Percentiles rank a stretch among this genome's conserved stretches.
Evolutionary conservation across 164 flowering plant species (phyloP).

Genomic region (Magnolia sinica): DNA sequence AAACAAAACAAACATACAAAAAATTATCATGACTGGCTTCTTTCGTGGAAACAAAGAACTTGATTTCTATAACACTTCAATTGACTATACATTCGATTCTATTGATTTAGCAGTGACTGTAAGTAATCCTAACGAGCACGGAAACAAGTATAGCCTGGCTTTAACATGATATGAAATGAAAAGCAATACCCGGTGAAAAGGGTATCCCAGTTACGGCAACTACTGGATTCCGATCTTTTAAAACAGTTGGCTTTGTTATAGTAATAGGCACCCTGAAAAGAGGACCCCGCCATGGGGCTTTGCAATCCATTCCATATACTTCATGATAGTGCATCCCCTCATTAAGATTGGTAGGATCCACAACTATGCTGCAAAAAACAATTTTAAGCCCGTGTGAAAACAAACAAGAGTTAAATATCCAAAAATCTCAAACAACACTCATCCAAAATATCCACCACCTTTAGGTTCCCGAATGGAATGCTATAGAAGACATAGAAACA

Average conservation of each 20-base stretch:
- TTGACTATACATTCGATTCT: not conserved
- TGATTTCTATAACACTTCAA: not conserved
- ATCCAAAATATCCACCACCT: not conserved
- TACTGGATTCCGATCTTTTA: slow-evolving; percentile 49
- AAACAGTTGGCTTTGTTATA: slow-evolving; percentile 65
- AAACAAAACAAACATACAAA: not conserved
- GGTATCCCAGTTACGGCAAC: slow-evolving; percentile 55
- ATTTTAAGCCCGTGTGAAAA: not conserved
- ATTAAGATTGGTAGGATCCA: slow-evolving; percentile 76
- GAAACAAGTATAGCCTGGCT: not conserved
- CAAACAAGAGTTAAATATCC: not conserved
- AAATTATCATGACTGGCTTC: not conserved
- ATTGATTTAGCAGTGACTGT: not conserved
- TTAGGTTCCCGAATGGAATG: not conserved
- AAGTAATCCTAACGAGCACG: not conserved
- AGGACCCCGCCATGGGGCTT: slow-evolving; percentile 95
- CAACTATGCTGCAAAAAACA: slow-evolving; percentile 58
- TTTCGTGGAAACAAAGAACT: not conserved
- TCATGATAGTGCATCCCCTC: slow-evolving; percentile 87
- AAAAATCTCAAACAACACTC: not conserved
- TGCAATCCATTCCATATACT: slow-evolving; percentile 80
- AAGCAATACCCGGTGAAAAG: slow-evolving; percentile 64
- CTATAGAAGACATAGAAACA: not conserved
- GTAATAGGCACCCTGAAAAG: slow-evolving; percentile 88
- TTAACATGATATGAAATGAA: not conserved